Conservation (phyloP, 2,329 filamentous ascomycete genomes). For the Sarocladiaceae sp. region DNA sequence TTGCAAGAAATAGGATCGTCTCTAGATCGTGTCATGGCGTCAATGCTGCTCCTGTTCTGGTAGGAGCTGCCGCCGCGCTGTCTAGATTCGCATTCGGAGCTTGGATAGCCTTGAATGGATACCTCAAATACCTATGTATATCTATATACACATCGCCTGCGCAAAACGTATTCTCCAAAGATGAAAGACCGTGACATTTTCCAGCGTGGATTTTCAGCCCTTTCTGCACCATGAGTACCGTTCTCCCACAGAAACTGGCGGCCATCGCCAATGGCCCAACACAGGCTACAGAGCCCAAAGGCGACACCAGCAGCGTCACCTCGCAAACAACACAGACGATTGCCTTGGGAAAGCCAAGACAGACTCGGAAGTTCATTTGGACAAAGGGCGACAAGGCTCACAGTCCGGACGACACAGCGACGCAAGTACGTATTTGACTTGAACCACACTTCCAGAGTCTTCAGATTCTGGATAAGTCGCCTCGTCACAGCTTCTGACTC, state of each 20-base stretch:
- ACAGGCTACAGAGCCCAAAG: neutral
- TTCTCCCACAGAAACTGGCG: neutral
- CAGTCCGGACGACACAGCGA: neutral
- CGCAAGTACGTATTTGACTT: neutral
- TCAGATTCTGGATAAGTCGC: no score
- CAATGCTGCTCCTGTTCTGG: no score
- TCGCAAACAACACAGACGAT: neutral
- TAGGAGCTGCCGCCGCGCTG: no score
- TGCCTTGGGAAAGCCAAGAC: neutral
- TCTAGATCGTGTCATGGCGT: no score
- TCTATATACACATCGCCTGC: no score
- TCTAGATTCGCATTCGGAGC: no score
- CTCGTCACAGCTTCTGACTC: neutral
- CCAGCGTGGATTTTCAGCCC: neutral
- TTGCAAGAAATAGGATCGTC: no score
- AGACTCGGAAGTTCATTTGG: neutral
- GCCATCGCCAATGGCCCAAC: neutral
- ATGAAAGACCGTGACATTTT: neutral
- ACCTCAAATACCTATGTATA: no score
- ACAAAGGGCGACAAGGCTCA: neutral
- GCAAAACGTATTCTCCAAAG: no score
- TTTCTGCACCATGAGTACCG: neutral
- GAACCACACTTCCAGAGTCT: neutral
- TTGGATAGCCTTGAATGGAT: no score
- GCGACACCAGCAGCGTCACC: neutral